Percentiles rank a stretch among this genome's conserved stretches.
phyloP scores from a whole-genome alignment of 1,284 basidiomycete species.

The Fomitiporia mediterranea region DNA sequence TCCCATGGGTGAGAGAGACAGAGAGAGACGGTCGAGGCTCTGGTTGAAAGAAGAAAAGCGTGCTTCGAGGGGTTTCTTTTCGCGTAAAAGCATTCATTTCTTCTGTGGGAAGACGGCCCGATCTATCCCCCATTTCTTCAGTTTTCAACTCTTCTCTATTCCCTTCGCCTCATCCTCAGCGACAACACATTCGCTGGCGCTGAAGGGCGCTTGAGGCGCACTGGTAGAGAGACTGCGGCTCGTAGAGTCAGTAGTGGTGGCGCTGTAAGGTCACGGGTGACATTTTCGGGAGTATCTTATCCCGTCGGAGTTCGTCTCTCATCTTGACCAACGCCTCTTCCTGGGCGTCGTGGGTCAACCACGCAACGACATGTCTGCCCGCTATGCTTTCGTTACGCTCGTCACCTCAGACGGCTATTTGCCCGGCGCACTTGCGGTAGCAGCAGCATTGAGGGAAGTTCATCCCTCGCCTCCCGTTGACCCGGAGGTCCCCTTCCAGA shows the following conservation, averaged over 20 bases:
- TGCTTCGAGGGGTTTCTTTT: neutral
- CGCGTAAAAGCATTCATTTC: neutral
- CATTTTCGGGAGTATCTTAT: conserved; percentile 3
- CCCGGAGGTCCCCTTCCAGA: conserved; percentile 69
- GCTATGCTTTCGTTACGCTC: conserved; percentile 84
- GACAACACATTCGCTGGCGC: neutral
- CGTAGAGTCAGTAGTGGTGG: neutral
- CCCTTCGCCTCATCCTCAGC: neutral
- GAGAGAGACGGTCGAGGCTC: neutral
- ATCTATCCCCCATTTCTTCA: neutral
- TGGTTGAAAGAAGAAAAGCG: neutral
- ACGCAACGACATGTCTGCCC: conserved; percentile 44
- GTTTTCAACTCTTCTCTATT: neutral
- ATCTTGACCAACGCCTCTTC: neutral
- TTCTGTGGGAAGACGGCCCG: conserved; percentile 1
- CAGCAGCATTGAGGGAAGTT: conserved; percentile 77
- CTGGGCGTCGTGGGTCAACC: neutral
- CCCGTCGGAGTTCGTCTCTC: neutral
- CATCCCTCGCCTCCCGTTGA: conserved; percentile 53
- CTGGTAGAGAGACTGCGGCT: neutral
- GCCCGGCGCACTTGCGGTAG: conserved; percentile 85
- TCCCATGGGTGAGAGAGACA: neutral
- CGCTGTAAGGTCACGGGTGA: neutral
- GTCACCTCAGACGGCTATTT: conserved; percentile 89
- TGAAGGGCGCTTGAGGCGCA: neutral